Base-by-base conservation (phyloP, 306 rosid genomes). In the Erythrophleum fordii region DNA sequence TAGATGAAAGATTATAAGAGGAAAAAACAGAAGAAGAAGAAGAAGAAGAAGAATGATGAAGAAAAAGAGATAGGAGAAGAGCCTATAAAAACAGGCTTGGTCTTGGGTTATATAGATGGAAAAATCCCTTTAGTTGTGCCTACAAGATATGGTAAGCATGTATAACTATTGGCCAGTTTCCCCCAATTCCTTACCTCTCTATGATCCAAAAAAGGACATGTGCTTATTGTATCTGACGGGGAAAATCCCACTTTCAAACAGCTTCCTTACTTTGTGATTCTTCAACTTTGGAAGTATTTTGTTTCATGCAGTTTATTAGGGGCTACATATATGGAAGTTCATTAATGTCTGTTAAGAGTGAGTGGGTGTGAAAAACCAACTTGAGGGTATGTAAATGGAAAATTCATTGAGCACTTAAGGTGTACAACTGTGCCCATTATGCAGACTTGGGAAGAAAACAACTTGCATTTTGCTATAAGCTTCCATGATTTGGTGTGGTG, bases 121-220 rank as follows among this genome's bases (percentile, higher is more conserved):
- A 28, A 85, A 83, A 85, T 83, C 91, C 74, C 83, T 87, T 82
- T 82, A 79, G 85, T 77, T 76, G 82, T 75, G 77, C 66, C 67
- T 65, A 60, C 88, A 82, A 83, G 78, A 83, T 62, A 5, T 18
- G 62, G 69, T 14, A 35, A 29, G 17, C 65, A 34, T 11, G 35
- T 62, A 29, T n/a, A 62, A 18, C 52, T 31, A 65, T 77, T 77
- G 13, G 26, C 31, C 39, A 44, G 18, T 35, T 77, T 20, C 28
- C 28, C 62, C 29, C 25, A 12, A 52, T 68, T 68, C 55, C 18
- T 68, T 46, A 53, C 53, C 55, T 25, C 31, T 51, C 51, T 53
- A 4, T 29, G 39, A 39, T 14, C 78, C 68, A 25, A 41, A 58
- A 74, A 74, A 37, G 55, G 53, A 56, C 73, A 48, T 37, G 8